These are phyloP conservation scores for Ballota nigra DNA, from an alignment of 257 asterid genomes.

Conservation along the genomic window DNA sequence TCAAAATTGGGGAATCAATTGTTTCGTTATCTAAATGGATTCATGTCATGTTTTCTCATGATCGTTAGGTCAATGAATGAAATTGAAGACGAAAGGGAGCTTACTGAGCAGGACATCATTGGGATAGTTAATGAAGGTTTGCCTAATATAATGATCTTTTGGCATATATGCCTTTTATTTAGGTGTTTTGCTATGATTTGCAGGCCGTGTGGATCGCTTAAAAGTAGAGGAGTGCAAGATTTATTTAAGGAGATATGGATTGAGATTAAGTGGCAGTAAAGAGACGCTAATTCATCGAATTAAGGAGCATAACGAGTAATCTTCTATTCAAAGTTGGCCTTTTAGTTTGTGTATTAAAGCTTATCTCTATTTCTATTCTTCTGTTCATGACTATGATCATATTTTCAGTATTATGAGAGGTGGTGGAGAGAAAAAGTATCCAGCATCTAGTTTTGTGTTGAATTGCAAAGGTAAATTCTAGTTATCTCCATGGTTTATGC, in stretches of 20 bases:
- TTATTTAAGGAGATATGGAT: slow-evolving; percentile 71
- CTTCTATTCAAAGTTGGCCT: background rate
- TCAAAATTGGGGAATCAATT: background rate
- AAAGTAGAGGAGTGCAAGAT: slow-evolving; percentile 81
- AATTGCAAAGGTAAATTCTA: slow-evolving; percentile 70
- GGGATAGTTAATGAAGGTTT: slow-evolving; percentile 52
- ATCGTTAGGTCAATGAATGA: slow-evolving; percentile 27
- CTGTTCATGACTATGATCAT: background rate
- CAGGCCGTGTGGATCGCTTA: slow-evolving; percentile 56
- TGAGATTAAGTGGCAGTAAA: slow-evolving; percentile 82
- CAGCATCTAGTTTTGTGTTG: slow-evolving; percentile 65
- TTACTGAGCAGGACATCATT: slow-evolving; percentile 46
- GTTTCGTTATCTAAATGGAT: slow-evolving; percentile 5
- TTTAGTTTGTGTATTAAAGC: background rate
- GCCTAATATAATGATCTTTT: background rate
- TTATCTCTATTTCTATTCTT: background rate
- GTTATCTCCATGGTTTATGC: background rate
- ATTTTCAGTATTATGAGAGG: slow-evolving; percentile 56
- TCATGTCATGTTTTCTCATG: slow-evolving; percentile 20
- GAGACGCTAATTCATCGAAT: slow-evolving; percentile 62
- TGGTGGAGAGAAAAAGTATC: slow-evolving; percentile 74
- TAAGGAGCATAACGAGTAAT: slow-evolving; percentile 72
- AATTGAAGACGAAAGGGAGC: slow-evolving; percentile 30
- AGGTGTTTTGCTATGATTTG: slow-evolving; percentile 9
- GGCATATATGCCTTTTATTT: background rate